Conservation (phyloP, 2,329 filamentous ascomycete species). For the Fusarium torulosum region DNA sequence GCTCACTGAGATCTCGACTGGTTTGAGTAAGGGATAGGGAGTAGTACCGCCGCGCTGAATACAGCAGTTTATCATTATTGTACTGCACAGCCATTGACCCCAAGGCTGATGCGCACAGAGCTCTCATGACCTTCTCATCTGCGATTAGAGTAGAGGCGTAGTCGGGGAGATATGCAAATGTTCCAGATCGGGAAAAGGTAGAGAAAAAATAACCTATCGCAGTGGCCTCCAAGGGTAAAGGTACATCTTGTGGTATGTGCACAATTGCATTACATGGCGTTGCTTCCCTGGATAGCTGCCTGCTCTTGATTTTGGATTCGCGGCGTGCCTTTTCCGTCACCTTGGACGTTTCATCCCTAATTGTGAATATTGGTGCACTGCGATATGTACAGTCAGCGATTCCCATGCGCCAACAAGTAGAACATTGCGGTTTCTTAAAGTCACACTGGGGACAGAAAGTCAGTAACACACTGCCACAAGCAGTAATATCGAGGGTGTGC, state of each 20-base stretch:
- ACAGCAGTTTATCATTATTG: not conserved
- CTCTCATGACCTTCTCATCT: not conserved
- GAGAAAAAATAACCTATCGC: slow-evolving; percentile 6
- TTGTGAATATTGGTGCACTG: not conserved
- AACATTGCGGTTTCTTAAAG: slow-evolving; percentile 4
- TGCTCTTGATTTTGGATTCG: no score
- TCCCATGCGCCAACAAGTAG: not conserved
- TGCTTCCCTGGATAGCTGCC: not conserved
- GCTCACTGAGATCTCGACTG: not conserved
- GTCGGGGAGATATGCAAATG: not conserved
- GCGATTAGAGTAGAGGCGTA: not conserved
- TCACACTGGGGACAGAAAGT: not conserved
- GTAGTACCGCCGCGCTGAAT: not conserved
- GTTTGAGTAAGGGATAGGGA: not conserved
- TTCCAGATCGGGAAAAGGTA: slow-evolving; percentile 2
- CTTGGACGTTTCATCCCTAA: slow-evolving; percentile 1
- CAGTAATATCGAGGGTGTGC: not conserved
- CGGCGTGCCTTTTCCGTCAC: not conserved
- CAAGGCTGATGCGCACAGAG: slow-evolving; percentile 2
- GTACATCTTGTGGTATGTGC: not conserved
- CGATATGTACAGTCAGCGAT: slow-evolving; percentile 6
- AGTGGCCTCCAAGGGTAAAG: not conserved
- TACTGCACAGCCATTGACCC: slow-evolving; percentile 7
- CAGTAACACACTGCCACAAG: not conserved
- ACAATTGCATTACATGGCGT: not conserved